Conservation (phyloP, 1,284 basidiomycete species). For the Apiotrichum sp. region DNA sequence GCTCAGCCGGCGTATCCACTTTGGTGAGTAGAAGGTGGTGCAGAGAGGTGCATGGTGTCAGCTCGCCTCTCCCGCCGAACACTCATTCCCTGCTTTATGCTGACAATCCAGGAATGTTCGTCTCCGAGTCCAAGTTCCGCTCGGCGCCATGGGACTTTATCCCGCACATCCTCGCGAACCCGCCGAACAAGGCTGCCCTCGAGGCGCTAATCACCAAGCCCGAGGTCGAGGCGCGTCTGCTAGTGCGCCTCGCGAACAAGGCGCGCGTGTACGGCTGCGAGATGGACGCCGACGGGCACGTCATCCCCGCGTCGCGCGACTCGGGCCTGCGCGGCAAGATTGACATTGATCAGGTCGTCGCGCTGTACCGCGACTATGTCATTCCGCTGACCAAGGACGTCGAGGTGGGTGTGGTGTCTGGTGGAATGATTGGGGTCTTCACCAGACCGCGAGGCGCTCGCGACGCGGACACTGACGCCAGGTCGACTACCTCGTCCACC, state of each 20-base stretch:
- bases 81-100: too few relatives aligned
- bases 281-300: conserved; percentile 66
- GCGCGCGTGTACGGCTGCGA: conserved; percentile 89
- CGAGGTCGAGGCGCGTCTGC: conserved; percentile 80
- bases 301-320: conserved; percentile 26
- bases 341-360: conserved; percentile 85
- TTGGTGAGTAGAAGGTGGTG: conserved; percentile 57
- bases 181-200: conserved; percentile 65
- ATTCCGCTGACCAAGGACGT: conserved; percentile 97
- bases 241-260: conserved; percentile 84
- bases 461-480: conserved; percentile 39
- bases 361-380: conserved; percentile 87
- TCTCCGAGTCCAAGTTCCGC: conserved; percentile 92
- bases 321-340: conserved; percentile 58
- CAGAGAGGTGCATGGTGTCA: background rate
- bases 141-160: conserved; percentile 80
- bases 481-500: conserved; percentile 85
- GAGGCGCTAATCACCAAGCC: conserved; percentile 91
- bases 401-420: conserved; percentile 60
- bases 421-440: too few relatives aligned
- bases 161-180: conserved; percentile 67
- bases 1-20: conserved; percentile 92
- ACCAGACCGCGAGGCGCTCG: too few relatives aligned
- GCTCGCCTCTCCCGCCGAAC: conserved; percentile 1
- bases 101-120: conserved; percentile 79